Base-by-base conservation (phyloP, 2,329 filamentous ascomycete genomes). In the Colletotrichum musicola region DNA sequence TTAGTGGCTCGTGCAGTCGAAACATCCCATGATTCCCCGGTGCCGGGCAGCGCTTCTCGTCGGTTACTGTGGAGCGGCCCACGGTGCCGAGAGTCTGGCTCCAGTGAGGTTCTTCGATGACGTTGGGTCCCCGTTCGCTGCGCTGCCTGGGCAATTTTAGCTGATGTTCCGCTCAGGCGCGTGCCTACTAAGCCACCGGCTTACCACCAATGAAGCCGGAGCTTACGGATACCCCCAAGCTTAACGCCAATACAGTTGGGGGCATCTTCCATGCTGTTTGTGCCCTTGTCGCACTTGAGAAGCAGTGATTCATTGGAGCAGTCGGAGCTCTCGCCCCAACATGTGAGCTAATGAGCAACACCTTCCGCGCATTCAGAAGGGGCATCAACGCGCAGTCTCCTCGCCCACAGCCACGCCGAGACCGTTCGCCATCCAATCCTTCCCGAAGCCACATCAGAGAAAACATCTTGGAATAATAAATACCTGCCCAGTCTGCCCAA, bases 101-200 rank as follows among this genome's bases (percentile, higher is more conserved):
- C 30, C 30, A 35, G 30, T 35, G 30, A 35, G 30, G 30, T 30
- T 30, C 53, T 14, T 60, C 25, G 44, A 68, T 68, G 66, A 68
- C 62, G 62, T 68, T 61, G 18, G 47, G 55, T 14, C 49, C 38
- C 42, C 35, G 13, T 61, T 51, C 30, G 18, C 55, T 35, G 30
- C 30, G 7, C 30, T 30, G 7, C 18, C 46, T 25, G 46, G 12
- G 16, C n/a, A 10, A 10, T 12, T 64, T 58, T 35, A 35, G 30
- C 9, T 35, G 7, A 35, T 35, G 30, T 30, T 30, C 27, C 27
- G 27, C 27, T 57, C 42, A 16, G 61, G 64, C 61, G 61, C 61
- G 53, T 64, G 60, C 54, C 64, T 46, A 65, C 66, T 65, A 65
- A 68, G 66, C 66, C 64, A 64, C 64, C 49, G 53, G 53, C 38